Conservation (phyloP, 257 asterid genomes). For the Asclepias syriaca region DNA sequence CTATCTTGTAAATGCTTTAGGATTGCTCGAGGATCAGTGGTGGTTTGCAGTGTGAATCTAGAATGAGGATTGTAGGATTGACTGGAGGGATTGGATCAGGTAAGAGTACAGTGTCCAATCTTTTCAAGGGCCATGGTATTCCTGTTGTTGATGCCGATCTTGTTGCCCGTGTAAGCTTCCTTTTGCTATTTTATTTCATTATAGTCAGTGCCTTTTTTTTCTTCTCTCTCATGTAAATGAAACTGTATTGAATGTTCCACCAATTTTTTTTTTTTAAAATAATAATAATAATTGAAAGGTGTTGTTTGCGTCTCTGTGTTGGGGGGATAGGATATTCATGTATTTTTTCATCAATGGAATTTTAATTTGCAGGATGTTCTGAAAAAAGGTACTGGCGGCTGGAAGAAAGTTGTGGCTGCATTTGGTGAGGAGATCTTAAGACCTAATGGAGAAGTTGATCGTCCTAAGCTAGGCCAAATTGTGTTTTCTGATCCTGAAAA, state of each 20-base stretch:
- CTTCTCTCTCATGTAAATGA: neutral
- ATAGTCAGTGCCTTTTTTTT: neutral
- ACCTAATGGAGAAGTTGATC: constrained; percentile 75
- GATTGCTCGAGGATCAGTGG: neutral
- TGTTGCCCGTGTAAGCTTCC: constrained; percentile 68
- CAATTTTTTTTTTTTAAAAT: no score
- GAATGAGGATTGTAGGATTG: constrained; percentile 81
- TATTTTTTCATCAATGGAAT: neutral
- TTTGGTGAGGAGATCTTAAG: constrained; percentile 73
- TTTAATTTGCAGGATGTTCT: constrained; percentile 41
- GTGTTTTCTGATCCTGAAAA: constrained; percentile 67
- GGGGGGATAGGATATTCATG: neutral
- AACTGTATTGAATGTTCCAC: neutral
- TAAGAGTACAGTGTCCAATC: constrained; percentile 81
- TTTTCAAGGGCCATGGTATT: constrained; percentile 61
- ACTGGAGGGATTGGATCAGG: constrained; percentile 90
- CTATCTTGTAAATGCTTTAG: neutral
- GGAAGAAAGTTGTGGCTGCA: constrained; percentile 78
- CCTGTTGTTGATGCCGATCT: constrained; percentile 85
- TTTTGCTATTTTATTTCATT: neutral
- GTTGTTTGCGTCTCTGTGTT: neutral
- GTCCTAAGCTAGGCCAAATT: constrained; percentile 73
- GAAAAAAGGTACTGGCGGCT: constrained; percentile 82
- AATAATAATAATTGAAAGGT: no score
- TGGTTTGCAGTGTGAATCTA: no score